Percentiles rank a stretch among this genome's conserved stretches.
Conservation (phyloP, 495 filamentous ascomycete genomes). For the Platismatia glauca region DNA sequence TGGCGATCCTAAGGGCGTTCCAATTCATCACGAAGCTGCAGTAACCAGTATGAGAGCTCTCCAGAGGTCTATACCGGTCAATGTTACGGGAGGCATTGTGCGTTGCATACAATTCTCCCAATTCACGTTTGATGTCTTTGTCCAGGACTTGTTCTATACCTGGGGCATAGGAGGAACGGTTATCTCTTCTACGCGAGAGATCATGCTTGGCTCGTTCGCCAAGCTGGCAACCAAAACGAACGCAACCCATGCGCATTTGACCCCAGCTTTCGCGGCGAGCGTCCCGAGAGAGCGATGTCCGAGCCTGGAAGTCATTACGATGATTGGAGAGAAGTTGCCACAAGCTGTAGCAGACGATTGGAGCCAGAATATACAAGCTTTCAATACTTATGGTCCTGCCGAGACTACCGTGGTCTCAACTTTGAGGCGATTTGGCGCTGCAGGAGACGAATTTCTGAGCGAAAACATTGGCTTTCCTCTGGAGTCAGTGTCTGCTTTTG, state of each 20-base stretch:
- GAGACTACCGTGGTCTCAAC: constrained; percentile 35
- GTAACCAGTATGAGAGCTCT: constrained; percentile 31
- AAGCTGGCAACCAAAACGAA: constrained; percentile 28
- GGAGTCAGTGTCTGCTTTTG: constrained; percentile 30
- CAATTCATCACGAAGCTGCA: constrained; percentile 25
- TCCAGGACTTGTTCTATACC: constrained; percentile 36
- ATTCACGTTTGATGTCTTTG: constrained; percentile 34
- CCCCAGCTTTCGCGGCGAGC: constrained; percentile 32
- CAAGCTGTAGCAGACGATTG: constrained; percentile 34
- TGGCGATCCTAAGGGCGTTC: constrained; percentile 24
- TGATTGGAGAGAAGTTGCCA: constrained; percentile 29
- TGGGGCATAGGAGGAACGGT: constrained; percentile 33
- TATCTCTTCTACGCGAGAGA: constrained; percentile 29
- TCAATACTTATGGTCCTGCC: constrained; percentile 35
- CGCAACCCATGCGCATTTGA: constrained; percentile 36
- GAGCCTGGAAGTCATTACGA: constrained; percentile 27
- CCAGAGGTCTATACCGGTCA: constrained; percentile 26
- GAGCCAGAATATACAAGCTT: constrained; percentile 29
- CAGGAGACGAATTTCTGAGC: constrained; percentile 28
- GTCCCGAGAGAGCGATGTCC: constrained; percentile 27
- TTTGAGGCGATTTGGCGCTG: constrained; percentile 28
- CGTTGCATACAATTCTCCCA: constrained; percentile 35
- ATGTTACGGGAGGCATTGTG: constrained; percentile 23
- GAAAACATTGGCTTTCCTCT: constrained; percentile 34
- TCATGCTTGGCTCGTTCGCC: constrained; percentile 32